phyloP scores from a whole-genome alignment of 441 rosid species.

The Theobroma grandiflorum region DNA sequence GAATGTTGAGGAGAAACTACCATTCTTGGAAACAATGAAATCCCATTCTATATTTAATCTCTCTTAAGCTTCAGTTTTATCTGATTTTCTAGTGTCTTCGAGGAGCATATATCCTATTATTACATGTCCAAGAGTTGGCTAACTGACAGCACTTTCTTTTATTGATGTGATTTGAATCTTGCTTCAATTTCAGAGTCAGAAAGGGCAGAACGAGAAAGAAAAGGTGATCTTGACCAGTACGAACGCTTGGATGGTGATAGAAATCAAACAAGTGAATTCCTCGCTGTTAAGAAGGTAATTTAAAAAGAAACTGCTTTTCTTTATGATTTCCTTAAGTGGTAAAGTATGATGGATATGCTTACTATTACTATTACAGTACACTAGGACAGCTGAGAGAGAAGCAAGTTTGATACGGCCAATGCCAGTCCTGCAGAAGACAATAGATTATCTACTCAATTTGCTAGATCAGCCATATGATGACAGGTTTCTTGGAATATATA shows the following conservation, averaged over 20 bases:
- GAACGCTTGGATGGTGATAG: conserved; percentile 93
- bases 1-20: conserved; percentile 25
- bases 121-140: conserved; percentile 28
- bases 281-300: conserved; percentile 91
- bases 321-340: conserved; percentile 10
- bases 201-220: conserved; percentile 94
- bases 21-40: conserved; percentile 26
- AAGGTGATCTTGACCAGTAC: conserved; percentile 96
- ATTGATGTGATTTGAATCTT: conserved; percentile 34
- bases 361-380: conserved; percentile 62
- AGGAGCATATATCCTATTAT: conserved; percentile 28
- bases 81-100: conserved; percentile 16
- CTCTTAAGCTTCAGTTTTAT: neutral
- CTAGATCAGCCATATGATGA: conserved; percentile 86
- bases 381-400: conserved; percentile 96
- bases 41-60: neutral
- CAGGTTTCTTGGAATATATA: conserved; percentile 84
- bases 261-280: conserved; percentile 81
- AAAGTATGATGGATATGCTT: conserved; percentile 37
- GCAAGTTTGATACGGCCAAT: conserved; percentile 88
- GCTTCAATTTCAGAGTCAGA: conserved; percentile 72
- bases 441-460: conserved; percentile 81
- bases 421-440: conserved; percentile 85
- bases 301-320: neutral
- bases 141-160: conserved; percentile 23